Conservation (phyloP, 2,329 filamentous ascomycete genomes). For the Boeremia exigua region DNA sequence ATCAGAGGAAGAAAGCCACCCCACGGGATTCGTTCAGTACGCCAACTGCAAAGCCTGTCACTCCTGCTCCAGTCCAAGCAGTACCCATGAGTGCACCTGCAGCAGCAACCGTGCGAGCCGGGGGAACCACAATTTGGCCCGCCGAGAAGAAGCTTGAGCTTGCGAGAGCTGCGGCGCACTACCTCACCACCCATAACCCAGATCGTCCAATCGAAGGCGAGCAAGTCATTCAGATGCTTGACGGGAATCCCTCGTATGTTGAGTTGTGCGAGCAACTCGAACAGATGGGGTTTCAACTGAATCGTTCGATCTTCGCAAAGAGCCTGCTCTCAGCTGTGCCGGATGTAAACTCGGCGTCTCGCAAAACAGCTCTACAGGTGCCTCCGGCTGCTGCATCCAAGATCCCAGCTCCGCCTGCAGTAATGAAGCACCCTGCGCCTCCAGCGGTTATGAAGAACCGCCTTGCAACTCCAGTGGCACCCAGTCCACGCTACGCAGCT, state of each 20-base stretch:
- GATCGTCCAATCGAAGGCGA: slow-evolving; percentile 47
- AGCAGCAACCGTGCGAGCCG: slow-evolving; percentile 1
- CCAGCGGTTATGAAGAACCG: slow-evolving; percentile 29
- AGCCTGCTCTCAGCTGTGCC: slow-evolving; percentile 56
- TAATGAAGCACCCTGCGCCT: slow-evolving; percentile 3
- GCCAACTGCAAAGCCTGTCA: slow-evolving; percentile 9
- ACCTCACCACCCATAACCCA: slow-evolving; percentile 55
- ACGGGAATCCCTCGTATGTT: slow-evolving; percentile 62
- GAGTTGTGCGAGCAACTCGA: slow-evolving; percentile 63
- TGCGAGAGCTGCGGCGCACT: slow-evolving; percentile 57
- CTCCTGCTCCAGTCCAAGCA: slow-evolving; percentile 8
- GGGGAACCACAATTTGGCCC: slow-evolving; percentile 57
- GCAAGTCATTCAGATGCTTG: slow-evolving; percentile 55
- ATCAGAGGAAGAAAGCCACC: slow-evolving; percentile 30
- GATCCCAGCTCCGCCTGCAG: slow-evolving; percentile 4
- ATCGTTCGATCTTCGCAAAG: slow-evolving; percentile 61
- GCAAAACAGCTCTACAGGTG: slow-evolving; percentile 21
- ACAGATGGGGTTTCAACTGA: slow-evolving; percentile 55
- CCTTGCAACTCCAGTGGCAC: slow-evolving; percentile 21
- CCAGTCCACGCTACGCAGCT: slow-evolving; percentile 24
- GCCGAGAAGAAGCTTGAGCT: slow-evolving; percentile 57
- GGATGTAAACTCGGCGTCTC: slow-evolving; percentile 45
- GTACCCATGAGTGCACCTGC: slow-evolving; percentile 12
- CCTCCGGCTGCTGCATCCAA: slow-evolving; percentile 8
- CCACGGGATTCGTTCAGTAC: slow-evolving; percentile 21